phyloP scores from a whole-genome alignment of 2,329 filamentous ascomycete genomes.

The Fusarium temperatum region DNA sequence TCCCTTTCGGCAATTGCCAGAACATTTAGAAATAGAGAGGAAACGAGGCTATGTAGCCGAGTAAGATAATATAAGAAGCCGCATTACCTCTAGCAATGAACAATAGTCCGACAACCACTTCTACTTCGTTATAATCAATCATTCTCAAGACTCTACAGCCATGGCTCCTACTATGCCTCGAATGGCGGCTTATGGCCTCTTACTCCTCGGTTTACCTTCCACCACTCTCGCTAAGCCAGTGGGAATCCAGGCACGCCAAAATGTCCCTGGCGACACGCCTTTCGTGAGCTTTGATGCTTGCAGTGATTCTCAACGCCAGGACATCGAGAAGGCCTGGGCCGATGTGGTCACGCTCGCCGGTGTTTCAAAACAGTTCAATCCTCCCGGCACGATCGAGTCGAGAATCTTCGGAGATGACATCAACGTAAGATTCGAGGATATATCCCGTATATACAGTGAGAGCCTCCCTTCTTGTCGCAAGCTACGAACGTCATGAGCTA shows the following conservation, averaged over 20 bases:
- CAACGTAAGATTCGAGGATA: background rate
- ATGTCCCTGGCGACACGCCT: background rate
- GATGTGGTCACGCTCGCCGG: background rate
- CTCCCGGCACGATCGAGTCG: background rate
- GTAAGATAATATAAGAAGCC: background rate
- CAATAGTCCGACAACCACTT: background rate
- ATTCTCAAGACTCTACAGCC: background rate
- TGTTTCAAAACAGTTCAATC: background rate
- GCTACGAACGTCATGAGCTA: accelerated
- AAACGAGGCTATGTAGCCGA: background rate
- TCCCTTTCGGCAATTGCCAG: background rate
- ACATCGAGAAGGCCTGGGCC: background rate
- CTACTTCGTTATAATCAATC: background rate
- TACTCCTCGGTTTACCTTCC: background rate
- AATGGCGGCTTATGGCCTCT: background rate
- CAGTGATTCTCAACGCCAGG: background rate
- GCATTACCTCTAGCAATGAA: background rate
- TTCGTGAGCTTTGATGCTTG: background rate
- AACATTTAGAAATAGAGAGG: background rate
- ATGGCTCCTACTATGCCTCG: background rate
- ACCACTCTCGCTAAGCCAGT: background rate
- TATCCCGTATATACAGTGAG: background rate
- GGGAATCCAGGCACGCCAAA: background rate
- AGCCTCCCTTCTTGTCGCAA: background rate
- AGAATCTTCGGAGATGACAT: background rate